A percentile compares a stretch with the other conserved stretches of the same genome.
Conservation (phyloP, 495 filamentous ascomycete species). For the Penicillium psychrofluorescens region DNA sequence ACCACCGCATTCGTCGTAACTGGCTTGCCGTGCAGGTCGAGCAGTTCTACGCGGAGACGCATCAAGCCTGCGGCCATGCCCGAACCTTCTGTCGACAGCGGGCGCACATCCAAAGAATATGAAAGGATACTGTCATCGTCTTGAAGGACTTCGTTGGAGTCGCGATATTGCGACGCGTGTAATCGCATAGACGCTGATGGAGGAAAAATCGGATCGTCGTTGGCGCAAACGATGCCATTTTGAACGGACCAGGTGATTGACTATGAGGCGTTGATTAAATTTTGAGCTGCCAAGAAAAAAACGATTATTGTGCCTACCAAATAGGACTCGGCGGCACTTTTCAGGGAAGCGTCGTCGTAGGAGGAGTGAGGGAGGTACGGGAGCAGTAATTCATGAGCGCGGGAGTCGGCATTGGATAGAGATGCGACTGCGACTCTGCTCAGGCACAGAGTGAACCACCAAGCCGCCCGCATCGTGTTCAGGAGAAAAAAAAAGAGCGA, state of each 20-base stretch:
- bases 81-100: conserved; percentile 12
- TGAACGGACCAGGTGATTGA: conserved; percentile 32
- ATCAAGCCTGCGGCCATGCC: conserved; percentile 14
- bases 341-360: too few species aligned
- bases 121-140: conserved; percentile 10
- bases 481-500: background rate
- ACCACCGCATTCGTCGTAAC: conserved; percentile 13
- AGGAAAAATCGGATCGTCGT: conserved; percentile 38
- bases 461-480: conserved; percentile 12
- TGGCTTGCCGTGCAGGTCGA: conserved; percentile 15
- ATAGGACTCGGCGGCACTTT: conserved; percentile 4
- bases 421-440: conserved; percentile 8
- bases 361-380: conserved; percentile 8
- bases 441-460: conserved; percentile 6
- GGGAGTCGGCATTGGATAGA: conserved; percentile 5
- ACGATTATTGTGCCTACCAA: conserved; percentile 11
- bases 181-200: conserved; percentile 25
- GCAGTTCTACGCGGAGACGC: conserved; percentile 17
- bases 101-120: conserved; percentile 21
- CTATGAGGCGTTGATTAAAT: conserved; percentile 4
- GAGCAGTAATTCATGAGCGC: conserved; percentile 18
- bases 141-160: background rate
- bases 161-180: conserved; percentile 15
- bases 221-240: conserved; percentile 34
- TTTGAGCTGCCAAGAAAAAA: background rate